Evolutionary conservation across 495 filamentous ascomycete species (phyloP), one percentile per base, ranked within the genome.

Genomic region (Articulospora tetracladia): DNA sequence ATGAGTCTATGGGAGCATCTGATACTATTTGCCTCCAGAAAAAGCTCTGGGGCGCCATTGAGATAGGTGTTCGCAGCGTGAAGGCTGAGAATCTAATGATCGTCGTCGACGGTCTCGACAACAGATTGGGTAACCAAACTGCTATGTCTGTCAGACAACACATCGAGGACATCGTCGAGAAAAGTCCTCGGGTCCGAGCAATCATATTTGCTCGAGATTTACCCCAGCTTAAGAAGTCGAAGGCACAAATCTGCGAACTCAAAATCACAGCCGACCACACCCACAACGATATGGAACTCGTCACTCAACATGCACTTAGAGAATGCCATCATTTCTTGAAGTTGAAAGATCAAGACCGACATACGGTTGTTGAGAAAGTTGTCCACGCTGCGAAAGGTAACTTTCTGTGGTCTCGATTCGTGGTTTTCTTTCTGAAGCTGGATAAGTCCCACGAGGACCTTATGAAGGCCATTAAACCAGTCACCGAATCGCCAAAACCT

Each of bases 71-170:
- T 4, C 23, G 30, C 12, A 53, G 34, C 25, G 23, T 27, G 6
- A 24, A 52, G 27, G 32, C 17, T 10, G 12, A 26, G 7, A 48
- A 55, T 22, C 28, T 30, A 24, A 47, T 53, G 30, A 46, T 59
- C 20, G 19, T 59, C 27, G 20, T 59, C 19, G 28, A 59, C 53
- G 57, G 57, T 12, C 48, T 59, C 17, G 57, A 59, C 53, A 26
- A 47, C 3, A 22, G 17, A 22, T 24, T 19, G 17, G 30, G 32
- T 20, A 3, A 25, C 28, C n/a, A 55, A 25, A 22, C 19, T 3
- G 53, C 12, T 8, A 55, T 41, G 22, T 4, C 32, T 10, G 20
- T 32, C 28, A 19, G 12, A 12, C 20, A 39, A 7, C 28, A 17
- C 22, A 7, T 55, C 1, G 2, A 50, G 19, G 23, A 55, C 2